phyloP scores from a whole-genome alignment of 139 green algal species.

The Auxenochlorella protothecoides region DNA sequence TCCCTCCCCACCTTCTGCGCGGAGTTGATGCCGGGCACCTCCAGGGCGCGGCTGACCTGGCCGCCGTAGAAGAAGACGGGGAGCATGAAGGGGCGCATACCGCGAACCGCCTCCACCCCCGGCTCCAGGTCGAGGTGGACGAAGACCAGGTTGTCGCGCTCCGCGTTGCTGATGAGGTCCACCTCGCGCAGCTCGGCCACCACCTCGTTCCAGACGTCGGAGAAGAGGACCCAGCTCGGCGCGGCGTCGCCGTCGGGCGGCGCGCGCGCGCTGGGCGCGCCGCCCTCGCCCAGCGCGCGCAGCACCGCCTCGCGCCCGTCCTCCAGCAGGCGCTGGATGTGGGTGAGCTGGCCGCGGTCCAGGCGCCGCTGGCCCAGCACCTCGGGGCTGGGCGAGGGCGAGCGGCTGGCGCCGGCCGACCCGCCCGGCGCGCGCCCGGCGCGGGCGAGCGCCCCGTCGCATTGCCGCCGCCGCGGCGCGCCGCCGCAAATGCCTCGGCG shows the following conservation, averaged over 20 bases:
- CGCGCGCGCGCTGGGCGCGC: not conserved
- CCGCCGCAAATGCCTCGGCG: not conserved
- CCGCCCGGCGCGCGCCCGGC: too few species aligned
- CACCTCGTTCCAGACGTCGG: conserved; percentile 36
- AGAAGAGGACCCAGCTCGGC: conserved; percentile 33
- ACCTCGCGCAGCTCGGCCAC: conserved; percentile 28
- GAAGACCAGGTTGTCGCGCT: conserved; percentile 34
- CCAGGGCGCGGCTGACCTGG: conserved; percentile 32
- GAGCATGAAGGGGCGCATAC: conserved; percentile 56
- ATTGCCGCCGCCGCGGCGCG: too few species aligned
- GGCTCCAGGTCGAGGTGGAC: conserved; percentile 31
- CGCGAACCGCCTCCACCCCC: conserved; percentile 22
- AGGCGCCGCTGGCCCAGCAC: not conserved
- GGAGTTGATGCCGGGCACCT: conserved; percentile 21
- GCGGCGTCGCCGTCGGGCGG: conserved; percentile 20
- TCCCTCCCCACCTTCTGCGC: conserved; percentile 32
- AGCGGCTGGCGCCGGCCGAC: too few species aligned
- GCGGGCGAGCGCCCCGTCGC: too few species aligned
- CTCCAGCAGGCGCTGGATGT: conserved; percentile 19
- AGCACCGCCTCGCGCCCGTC: conserved; percentile 10
- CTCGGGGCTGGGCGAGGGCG: too few species aligned
- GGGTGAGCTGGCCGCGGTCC: conserved; percentile 8
- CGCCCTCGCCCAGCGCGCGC: not conserved
- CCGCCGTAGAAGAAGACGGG: conserved; percentile 65
- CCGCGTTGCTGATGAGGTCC: conserved; percentile 27